Base-by-base conservation (phyloP, 805 yeast genomes). In the Saccharomycopsis sp. region DNA sequence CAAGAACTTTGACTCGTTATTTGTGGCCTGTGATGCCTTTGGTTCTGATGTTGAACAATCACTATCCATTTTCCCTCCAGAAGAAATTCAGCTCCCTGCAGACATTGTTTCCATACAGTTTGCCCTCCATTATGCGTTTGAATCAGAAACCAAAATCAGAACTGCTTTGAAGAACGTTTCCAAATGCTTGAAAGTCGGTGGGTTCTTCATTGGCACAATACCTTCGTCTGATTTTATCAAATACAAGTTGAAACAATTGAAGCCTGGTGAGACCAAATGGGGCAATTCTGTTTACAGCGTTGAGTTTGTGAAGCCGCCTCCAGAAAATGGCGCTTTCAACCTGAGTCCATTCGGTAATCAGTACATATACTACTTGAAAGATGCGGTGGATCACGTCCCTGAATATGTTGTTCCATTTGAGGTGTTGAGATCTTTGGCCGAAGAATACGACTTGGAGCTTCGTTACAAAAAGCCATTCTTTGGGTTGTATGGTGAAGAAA, bases 371-470 rank as follows among this genome's bases (percentile, higher is more conserved):
- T 84, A 67, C 62, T 63, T 92, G 44, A 77, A 77, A 49, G 98
- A 92, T 62, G 98, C 99, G 0, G 89, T 92, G 36, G 96, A 86
- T 48, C 80, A 92, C 53, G 96, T 92, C 18, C 97, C 97, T 0
- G 99, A 92, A 55, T 92, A 82, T 54, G 94, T 92, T 4, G 96
- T 92, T 5, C 97, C 96, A 1, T 87, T 92, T 60, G 96, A 89
- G 53, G 73, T 79, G 1, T 73, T 92, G 43, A 69, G 95, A 58
- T 74, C 80, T 42, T 62, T 89, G 41, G 94, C 96, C 33, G 85
- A 80, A 54, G 94, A 86, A 44, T 83, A 77, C 57, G 85, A 85
- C 10, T 60, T 89, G 48, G 80, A 76, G 42, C 61, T 92, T 44
- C 71, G 79, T 45, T 75, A 75, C 51, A 79, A 79, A 53, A 77